These are phyloP conservation scores for Didymella arachidicola DNA, from an alignment of 2,329 filamentous ascomycete species.

Conservation along the genomic window DNA sequence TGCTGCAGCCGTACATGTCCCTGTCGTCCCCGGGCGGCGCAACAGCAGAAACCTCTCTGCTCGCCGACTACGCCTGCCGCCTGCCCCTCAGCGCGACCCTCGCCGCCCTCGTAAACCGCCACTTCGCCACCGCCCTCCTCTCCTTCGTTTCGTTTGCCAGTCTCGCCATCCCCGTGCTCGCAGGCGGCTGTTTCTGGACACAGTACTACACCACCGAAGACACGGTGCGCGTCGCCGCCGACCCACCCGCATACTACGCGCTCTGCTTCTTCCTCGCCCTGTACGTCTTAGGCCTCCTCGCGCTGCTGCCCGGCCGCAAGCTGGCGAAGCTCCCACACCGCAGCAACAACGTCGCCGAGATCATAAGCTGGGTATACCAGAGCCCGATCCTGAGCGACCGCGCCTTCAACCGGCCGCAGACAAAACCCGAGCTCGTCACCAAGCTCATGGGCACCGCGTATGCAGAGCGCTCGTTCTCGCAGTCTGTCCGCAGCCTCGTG, in stretches of 20 bases:
- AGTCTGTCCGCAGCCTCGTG: conserved; percentile 39
- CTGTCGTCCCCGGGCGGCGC: conserved; percentile 67
- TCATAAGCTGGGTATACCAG: conserved; percentile 78
- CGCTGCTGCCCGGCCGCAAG: conserved; percentile 65
- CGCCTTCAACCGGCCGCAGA: conserved; percentile 72
- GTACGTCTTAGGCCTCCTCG: conserved; percentile 69
- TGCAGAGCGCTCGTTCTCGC: conserved; percentile 52
- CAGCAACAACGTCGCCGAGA: conserved; percentile 75
- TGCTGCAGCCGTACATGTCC: conserved; percentile 74
- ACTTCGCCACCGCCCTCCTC: conserved; percentile 70
- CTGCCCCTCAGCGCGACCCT: conserved; percentile 67
- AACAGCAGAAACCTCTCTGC: conserved; percentile 68
- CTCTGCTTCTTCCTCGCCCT: conserved; percentile 75
- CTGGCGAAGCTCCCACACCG: conserved; percentile 75
- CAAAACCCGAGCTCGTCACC: conserved; percentile 72
- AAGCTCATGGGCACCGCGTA: conserved; percentile 67
- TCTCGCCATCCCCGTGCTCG: conserved; percentile 70
- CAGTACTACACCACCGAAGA: conserved; percentile 61
- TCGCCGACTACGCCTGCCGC: conserved; percentile 74
- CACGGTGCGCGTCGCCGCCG: conserved; percentile 66
- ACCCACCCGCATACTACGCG: conserved; percentile 75
- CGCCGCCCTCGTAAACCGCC: conserved; percentile 66
- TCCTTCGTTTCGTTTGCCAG: conserved; percentile 68
- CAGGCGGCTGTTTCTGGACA: conserved; percentile 76
- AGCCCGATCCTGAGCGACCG: conserved; percentile 75